Percentiles rank a stretch among this genome's conserved stretches.
Conservation (phyloP, 371 early-diverging fungal genomes). For the Aphelidium insulamus region DNA sequence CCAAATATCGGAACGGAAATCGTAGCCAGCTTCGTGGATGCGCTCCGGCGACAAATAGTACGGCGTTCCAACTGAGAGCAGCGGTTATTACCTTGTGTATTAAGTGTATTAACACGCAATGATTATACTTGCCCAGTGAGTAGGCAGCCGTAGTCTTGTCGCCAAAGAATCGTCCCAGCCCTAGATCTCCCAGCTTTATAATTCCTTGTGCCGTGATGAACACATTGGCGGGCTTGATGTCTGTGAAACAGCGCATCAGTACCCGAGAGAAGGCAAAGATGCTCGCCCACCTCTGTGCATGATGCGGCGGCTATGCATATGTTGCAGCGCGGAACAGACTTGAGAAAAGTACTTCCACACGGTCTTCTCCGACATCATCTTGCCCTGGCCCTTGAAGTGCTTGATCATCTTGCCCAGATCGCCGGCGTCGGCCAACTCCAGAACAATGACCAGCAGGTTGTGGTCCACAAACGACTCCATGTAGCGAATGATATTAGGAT, state of each 20-base stretch:
- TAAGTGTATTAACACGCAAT: too few species aligned
- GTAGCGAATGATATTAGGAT: constrained; percentile 3
- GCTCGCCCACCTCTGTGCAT: constrained; percentile 3
- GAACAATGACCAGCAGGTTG: constrained; percentile 3
- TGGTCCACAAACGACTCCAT: constrained; percentile 3
- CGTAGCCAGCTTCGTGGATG: constrained; percentile 5
- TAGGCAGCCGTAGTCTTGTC: constrained; percentile 2
- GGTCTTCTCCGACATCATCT: constrained; percentile 4
- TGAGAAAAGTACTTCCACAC: constrained; percentile 5
- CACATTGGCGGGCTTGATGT: constrained; percentile 7
- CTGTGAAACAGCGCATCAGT: not conserved
- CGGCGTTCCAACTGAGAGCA: constrained; percentile 5
- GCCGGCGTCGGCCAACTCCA: constrained; percentile 5
- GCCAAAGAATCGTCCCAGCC: constrained; percentile 4
- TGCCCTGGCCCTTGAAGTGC: constrained; percentile 3
- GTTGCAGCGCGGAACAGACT: not conserved
- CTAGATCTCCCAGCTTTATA: constrained; percentile 4
- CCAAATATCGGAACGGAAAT: constrained; percentile 4
- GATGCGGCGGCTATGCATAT: constrained; percentile 3
- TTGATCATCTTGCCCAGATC: constrained; percentile 5
- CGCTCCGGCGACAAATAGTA: constrained; percentile 5
- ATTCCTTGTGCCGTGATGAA: constrained; percentile 4
- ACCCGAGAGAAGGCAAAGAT: not conserved
- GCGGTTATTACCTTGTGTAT: too few species aligned
- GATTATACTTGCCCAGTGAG: constrained; percentile 1